Base-by-base conservation (phyloP, 805 yeast genomes). In the Saccharomycopsis malanga region DNA sequence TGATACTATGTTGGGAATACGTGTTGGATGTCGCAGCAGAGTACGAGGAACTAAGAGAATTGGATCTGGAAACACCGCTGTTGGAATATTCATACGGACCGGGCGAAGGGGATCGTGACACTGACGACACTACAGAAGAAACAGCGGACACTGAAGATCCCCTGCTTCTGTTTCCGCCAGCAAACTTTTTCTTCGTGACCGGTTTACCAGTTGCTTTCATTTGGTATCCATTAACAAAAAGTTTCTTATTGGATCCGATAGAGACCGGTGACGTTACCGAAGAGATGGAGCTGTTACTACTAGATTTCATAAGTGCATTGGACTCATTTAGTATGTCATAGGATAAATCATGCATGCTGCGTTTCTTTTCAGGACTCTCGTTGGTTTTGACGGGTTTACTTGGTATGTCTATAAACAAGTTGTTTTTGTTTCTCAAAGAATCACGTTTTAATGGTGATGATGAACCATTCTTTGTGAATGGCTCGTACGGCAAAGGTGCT, bases 271-370 rank as follows among this genome's bases (percentile, higher is more conserved):
- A 32, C 12, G 15, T 21, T 15, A 10, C 30, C 47, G 18, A 9
- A 38, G 12, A 27, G 12, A 27, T 27, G 12, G 30, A 12, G 17
- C 9, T 32, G 17, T 18, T 18, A 2, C 25, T 24, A n/a, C 47
- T 12, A 23, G 17, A 6, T 23, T 24, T n/a, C 17, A 4, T 10
- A 39, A 15, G 23, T 18, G 4, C 14, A 14, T 20, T 15, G 4
- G 43, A 37, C 30, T 37, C 43, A 18, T 36, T 42, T 3, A 44
- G 23, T 17, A 48, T 44, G 9, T 49, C 43, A 20, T 18, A 45
- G n/a, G 44, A 35, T 15, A 29, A n/a, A 39, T 45, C 40, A 38
- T 48, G 52, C 49, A 45, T 49, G 36, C 46, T 45, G 25, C 48
- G 32, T 21, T 34, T 49, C 15, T 24, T n/a, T 9, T 38, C 29